Evolutionary conservation across 768 basidiomycete genomes (phyloP), one percentile per base, ranked within the genome.

Genomic region (Trametes cingulata): DNA sequence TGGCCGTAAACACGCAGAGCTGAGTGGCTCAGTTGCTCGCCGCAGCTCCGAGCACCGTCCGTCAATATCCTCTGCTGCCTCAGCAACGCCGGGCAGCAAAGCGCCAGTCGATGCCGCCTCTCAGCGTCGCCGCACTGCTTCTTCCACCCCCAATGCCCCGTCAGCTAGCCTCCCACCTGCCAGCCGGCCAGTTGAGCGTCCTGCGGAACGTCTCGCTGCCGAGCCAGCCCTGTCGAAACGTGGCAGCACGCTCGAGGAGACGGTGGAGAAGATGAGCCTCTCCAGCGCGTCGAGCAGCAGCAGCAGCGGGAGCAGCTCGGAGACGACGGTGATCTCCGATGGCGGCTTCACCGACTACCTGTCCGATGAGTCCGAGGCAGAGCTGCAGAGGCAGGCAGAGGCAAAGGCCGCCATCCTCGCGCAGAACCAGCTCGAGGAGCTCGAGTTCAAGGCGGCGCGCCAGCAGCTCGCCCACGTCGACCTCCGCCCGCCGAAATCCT

Each of bases 281-380:
- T 70, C 51, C 33, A 64, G 66, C 45, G 67, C 68, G n/a, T 66
- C 72, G 19, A 80, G 84, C 60, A 83, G 80, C 67, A 82, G 85
- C 68, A 76, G 79, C 61, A 76, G 76, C 15, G 83, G 85, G 37
- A 87, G 86, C 19, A 65, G 84, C 68, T 85, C 87, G 3, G 88
- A 90, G 70, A 84, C 84, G 60, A 93, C 92, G 4, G 80, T 93
- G 56, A 91, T 87, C 4, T 92, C 91, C 9, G 91, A 93, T 65
- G 91, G 91, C 13, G 90, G 85, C 15, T 94, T 94, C 69, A 94
- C 92, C 13, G 92, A 94, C 71, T 94, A 94, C 71, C 75, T 93
- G 29, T 93, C 91, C n/a, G 91, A 93, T 69, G 91, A 94, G 74
- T 93, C 91, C n/a, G 91, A 94, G 68, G 90, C 86, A 25, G 91